A percentile compares a stretch with the other conserved stretches of the same genome.
Evolutionary conservation across 2,329 filamentous ascomycete species (phyloP).

Genomic region (Emmonsiellopsis sp.): DNA sequence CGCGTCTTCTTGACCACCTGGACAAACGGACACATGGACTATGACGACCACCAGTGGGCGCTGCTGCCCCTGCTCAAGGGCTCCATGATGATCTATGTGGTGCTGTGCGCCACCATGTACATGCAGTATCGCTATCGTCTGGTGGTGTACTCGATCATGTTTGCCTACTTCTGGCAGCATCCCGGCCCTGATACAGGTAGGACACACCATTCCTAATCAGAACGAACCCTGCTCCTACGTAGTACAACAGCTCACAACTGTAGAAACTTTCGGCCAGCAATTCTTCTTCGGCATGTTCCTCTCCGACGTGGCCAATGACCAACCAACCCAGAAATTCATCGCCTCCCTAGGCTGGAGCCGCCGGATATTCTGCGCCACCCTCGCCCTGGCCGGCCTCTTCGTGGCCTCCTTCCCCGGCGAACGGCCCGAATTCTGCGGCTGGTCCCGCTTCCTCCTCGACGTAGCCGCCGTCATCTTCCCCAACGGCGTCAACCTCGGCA

Average conservation of each 20-base stretch:
- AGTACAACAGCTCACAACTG: not conserved
- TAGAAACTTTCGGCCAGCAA: slow-evolving; percentile 47
- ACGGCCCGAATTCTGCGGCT: slow-evolving; percentile 40
- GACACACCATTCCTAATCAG: slow-evolving; percentile 15
- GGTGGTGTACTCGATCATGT: slow-evolving; percentile 35
- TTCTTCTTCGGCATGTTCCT: slow-evolving; percentile 45
- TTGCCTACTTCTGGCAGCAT: slow-evolving; percentile 43
- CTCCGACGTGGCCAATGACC: slow-evolving; percentile 42
- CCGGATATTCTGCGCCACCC: slow-evolving; percentile 27
- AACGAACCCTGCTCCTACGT: not conserved
- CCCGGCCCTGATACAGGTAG: slow-evolving; percentile 38
- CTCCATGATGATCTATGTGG: slow-evolving; percentile 39
- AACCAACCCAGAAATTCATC: slow-evolving; percentile 38
- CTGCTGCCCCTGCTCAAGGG: slow-evolving; percentile 38
- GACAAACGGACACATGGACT: slow-evolving; percentile 44
- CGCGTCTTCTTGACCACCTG: slow-evolving; percentile 40
- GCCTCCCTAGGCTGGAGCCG: slow-evolving; percentile 31
- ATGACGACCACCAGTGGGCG: slow-evolving; percentile 49
- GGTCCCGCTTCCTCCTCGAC: slow-evolving; percentile 39
- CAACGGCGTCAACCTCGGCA: slow-evolving; percentile 32
- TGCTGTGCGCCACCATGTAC: slow-evolving; percentile 37
- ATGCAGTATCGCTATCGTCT: slow-evolving; percentile 38
- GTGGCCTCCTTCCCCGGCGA: slow-evolving; percentile 44
- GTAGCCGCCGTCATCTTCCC: slow-evolving; percentile 40
- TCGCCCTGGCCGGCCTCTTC: slow-evolving; percentile 38